phyloP scores from a whole-genome alignment of 2,329 filamentous ascomycete genomes.

The Fusarium acutatum region DNA sequence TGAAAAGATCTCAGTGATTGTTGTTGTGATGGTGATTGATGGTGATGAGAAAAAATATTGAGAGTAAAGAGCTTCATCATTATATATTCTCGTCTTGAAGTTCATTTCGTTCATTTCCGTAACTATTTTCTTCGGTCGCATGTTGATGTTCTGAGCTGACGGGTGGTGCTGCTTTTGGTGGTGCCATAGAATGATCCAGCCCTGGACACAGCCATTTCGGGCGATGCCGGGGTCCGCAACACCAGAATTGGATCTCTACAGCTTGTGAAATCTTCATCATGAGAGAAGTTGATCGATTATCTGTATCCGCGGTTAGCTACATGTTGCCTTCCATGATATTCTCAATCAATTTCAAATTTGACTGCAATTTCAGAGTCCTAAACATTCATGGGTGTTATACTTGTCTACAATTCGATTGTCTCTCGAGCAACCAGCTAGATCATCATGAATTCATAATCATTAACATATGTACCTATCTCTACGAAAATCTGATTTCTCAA shows the following conservation, averaged over 20 bases:
- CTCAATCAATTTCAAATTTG: accelerated
- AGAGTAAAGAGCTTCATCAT: background rate
- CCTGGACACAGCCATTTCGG: slow-evolving; percentile 27
- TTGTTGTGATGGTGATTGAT: slow-evolving; percentile 19
- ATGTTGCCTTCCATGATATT: accelerated
- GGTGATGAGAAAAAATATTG: slow-evolving; percentile 3
- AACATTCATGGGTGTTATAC: accelerated
- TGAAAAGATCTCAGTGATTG: slow-evolving; percentile 17
- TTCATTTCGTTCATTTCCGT: slow-evolving; percentile 10
- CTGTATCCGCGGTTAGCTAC: accelerated
- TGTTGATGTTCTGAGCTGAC: slow-evolving; percentile 36
- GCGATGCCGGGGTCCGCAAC: slow-evolving; percentile 22
- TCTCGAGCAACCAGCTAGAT: background rate
- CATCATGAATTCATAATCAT: background rate
- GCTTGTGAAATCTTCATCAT: background rate
- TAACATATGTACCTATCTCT: accelerated
- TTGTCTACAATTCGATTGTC: no score
- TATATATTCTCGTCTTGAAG: slow-evolving; percentile 22
- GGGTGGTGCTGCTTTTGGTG: slow-evolving; percentile 30
- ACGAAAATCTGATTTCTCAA: accelerated
- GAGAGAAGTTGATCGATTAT: background rate
- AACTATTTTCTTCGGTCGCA: slow-evolving; percentile 8
- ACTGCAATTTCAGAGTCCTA: background rate
- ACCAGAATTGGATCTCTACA: background rate
- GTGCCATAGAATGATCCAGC: slow-evolving; percentile 30